Evolutionary conservation across 2,329 filamentous ascomycete species (phyloP), one percentile per base, ranked within the genome.

Genomic region (Penicillium vulpinum): DNA sequence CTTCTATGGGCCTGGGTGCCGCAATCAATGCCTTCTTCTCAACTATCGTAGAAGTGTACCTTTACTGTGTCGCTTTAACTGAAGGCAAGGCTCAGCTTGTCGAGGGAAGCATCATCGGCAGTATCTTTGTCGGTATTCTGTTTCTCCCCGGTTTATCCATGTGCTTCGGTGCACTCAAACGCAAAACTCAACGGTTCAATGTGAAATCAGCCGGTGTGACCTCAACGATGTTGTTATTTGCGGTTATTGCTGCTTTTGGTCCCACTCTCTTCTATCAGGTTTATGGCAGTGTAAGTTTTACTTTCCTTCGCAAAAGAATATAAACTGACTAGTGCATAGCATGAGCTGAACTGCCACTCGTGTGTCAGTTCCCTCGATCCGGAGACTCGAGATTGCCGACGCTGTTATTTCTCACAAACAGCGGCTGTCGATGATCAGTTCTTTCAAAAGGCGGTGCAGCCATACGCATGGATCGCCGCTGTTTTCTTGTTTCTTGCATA

Each of bases 1-100:
- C 93, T 1, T 97, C 93, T 5, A 99, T 99, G 94, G 94, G 94
- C 26, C 82, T 99, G 9, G 94, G 94, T 71, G 94, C 94, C 28
- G 95, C 93, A 31, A 90, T 97, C 79, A 99, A 99, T 67, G 94
- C 94, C 45, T 96, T 99, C 75, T 99, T 99, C 79, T 96, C 92
- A 13, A 99, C 94, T 2, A 83, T 99, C 22, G 94, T 99, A 10
- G 94, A 99, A 72, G 95, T 99, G 1, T 99, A 95, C 74, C 85
- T 99, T 22, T 99, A 99, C 77, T 97, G 94, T 71, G 87, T 97
- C 52, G 94, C 94, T 16, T 82, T 99, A 43, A 90, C 87, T 22
- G 88, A 99, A 74, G 94, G 94, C 62, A 99, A 99, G 75, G 89
- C 89, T 2, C 88, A 89, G 68, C 85, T 99, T 31, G 94, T 99